These are phyloP conservation scores for Verticillium zaregamsianum DNA, from an alignment of 2,329 filamentous ascomycete genomes.

Conservation along the genomic window DNA sequence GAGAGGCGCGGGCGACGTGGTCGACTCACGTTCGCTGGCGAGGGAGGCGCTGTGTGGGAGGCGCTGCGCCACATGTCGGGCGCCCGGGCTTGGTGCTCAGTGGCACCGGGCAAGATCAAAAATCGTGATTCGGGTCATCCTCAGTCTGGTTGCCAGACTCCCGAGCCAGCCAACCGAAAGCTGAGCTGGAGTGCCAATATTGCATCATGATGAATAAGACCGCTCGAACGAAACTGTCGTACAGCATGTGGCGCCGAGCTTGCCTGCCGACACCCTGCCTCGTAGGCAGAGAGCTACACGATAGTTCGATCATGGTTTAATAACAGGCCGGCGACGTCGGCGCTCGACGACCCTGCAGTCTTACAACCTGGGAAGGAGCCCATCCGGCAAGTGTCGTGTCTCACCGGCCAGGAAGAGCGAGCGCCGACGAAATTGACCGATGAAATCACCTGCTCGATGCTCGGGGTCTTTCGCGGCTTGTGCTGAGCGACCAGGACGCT, in stretches of 20 bases:
- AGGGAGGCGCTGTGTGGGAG: neutral
- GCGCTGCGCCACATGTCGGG: neutral
- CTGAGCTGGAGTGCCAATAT: neutral
- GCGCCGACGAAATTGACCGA: neutral
- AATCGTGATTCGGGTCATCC: neutral
- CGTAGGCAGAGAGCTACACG: neutral
- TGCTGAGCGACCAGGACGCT: neutral
- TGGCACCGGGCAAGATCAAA: neutral
- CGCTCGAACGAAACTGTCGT: neutral
- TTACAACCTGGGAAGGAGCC: neutral
- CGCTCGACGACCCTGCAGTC: neutral
- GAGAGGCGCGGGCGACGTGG: constrained; percentile 2
- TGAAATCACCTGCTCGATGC: neutral
- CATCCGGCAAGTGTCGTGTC: neutral
- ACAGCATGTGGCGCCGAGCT: neutral
- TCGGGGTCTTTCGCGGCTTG: neutral
- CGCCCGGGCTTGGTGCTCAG: neutral
- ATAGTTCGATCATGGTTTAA: neutral
- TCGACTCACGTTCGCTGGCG: constrained; percentile 14
- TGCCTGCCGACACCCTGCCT: neutral
- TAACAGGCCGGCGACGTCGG: neutral
- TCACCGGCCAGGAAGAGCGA: neutral
- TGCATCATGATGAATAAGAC: neutral
- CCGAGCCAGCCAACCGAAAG: neutral
- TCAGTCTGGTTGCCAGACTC: neutral